These are phyloP conservation scores for Juglanconis juglandina DNA, from an alignment of 2,329 filamentous ascomycete genomes.

Conservation along the genomic window DNA sequence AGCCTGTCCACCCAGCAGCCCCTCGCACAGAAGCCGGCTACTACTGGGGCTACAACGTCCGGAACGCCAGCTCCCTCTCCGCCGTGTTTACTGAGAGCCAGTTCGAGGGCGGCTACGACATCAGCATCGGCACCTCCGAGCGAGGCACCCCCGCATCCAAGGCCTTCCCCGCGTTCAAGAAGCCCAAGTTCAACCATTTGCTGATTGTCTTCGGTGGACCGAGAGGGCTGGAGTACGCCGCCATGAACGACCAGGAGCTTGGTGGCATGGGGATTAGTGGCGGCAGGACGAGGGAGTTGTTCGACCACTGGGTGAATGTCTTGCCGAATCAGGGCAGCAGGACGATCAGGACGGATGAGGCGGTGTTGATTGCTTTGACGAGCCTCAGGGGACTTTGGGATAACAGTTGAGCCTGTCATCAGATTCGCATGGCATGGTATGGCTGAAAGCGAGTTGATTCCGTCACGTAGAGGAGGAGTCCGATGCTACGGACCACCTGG, in stretches of 20 bases:
- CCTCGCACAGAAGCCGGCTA: constrained; percentile 75
- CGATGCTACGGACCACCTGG: background rate
- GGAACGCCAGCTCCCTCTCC: constrained; percentile 64
- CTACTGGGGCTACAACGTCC: constrained; percentile 80
- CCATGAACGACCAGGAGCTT: constrained; percentile 56
- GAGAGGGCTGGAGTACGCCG: constrained; percentile 72
- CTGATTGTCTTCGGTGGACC: constrained; percentile 79
- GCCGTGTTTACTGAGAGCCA: constrained; percentile 73
- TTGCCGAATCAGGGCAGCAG: constrained; percentile 77
- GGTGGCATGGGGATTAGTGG: constrained; percentile 61
- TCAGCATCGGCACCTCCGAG: constrained; percentile 81
- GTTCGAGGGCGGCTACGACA: constrained; percentile 74
- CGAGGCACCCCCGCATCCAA: constrained; percentile 56
- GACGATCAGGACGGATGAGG: constrained; percentile 81
- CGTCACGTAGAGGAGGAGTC: background rate
- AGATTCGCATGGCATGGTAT: too few species aligned
- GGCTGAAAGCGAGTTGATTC: background rate
- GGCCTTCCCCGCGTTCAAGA: constrained; percentile 42
- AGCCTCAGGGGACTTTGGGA: constrained; percentile 60
- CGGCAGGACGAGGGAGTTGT: constrained; percentile 64
- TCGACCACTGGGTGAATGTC: constrained; percentile 82
- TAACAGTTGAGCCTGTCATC: constrained; percentile 20
- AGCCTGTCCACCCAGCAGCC: constrained; percentile 63
- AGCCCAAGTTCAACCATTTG: constrained; percentile 62
- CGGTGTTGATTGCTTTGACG: constrained; percentile 72